phyloP scores from a whole-genome alignment of 1,284 basidiomycete species.

The Moesziomyces globuligerus region DNA sequence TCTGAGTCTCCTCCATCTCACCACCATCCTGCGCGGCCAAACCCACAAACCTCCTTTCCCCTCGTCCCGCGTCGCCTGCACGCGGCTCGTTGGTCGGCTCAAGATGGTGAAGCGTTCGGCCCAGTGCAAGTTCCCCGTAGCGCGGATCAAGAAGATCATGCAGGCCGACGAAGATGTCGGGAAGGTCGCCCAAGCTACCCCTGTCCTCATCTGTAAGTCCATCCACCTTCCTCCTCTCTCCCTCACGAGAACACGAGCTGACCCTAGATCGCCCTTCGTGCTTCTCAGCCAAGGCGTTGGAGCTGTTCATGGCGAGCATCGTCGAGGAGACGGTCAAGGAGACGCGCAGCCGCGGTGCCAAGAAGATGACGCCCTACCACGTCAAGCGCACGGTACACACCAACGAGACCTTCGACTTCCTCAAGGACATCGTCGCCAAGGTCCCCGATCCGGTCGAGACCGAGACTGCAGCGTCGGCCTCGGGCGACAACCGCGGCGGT shows the following conservation, averaged over 20 bases:
- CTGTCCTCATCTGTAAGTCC: conserved; percentile 92
- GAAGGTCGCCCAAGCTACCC: conserved; percentile 96
- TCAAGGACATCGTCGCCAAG: conserved; percentile 90
- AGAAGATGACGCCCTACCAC: conserved; percentile 92
- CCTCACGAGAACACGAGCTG: neutral
- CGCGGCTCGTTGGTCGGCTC: neutral
- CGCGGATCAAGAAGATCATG: conserved; percentile 99
- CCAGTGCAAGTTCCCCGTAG: conserved; percentile 69
- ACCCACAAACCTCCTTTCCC: no score
- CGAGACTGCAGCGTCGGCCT: conserved; percentile 9
- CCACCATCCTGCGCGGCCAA: neutral
- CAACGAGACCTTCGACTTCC: conserved; percentile 90
- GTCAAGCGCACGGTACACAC: conserved; percentile 92
- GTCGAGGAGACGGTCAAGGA: conserved; percentile 86
- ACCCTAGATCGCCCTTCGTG: neutral
- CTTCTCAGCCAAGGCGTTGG: conserved; percentile 86
- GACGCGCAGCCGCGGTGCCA: conserved; percentile 81
- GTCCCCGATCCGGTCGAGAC: conserved; percentile 82
- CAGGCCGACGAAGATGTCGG: conserved; percentile 99
- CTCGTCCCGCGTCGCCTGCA: no score
- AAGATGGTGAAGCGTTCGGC: conserved; percentile 62
- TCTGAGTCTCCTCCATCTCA: neutral
- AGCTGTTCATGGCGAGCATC: conserved; percentile 89
- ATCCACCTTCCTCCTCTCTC: neutral
- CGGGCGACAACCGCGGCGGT: conserved; percentile 37